These are phyloP conservation scores for Brettanomyces naardenensis DNA, from an alignment of 805 yeast species.

Conservation along the genomic window DNA sequence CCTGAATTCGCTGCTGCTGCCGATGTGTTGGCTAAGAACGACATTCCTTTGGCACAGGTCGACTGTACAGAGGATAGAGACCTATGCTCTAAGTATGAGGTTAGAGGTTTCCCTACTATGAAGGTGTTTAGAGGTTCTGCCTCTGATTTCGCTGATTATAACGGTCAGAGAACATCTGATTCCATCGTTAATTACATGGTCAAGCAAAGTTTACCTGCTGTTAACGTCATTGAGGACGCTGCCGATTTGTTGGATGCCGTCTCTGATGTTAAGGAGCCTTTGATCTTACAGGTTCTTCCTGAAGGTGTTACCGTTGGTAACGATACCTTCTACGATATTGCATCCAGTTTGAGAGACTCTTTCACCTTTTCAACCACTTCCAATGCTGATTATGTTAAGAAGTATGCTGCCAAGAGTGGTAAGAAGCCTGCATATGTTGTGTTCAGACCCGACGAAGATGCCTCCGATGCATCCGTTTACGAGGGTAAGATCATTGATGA, in stretches of 20 bases:
- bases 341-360: slow-evolving; percentile 56
- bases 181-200: slow-evolving; percentile 74
- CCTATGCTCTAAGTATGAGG: slow-evolving; percentile 57
- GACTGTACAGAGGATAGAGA: slow-evolving; percentile 78
- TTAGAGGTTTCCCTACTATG: slow-evolving; percentile 80
- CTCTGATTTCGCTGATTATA: slow-evolving; percentile 51
- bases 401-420: slow-evolving; percentile 24
- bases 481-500: slow-evolving; percentile 27
- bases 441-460: slow-evolving; percentile 37
- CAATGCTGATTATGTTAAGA: slow-evolving; percentile 26
- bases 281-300: slow-evolving; percentile 47
- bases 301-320: slow-evolving; percentile 32
- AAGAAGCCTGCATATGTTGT: slow-evolving; percentile 35
- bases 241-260: slow-evolving; percentile 44
- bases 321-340: slow-evolving; percentile 54
- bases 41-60: slow-evolving; percentile 70
- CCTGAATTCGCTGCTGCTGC: slow-evolving; percentile 78
- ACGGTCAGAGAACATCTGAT: slow-evolving; percentile 77
- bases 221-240: slow-evolving; percentile 38
- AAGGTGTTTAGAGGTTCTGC: slow-evolving; percentile 59
- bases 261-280: slow-evolving; percentile 36
- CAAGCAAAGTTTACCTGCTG: slow-evolving; percentile 76
- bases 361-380: slow-evolving; percentile 49
- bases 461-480: slow-evolving; percentile 42
- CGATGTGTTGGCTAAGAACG: slow-evolving; percentile 47